Base-by-base conservation (phyloP, 352 stramenopile species). In the Phytophthora capsici region DNA sequence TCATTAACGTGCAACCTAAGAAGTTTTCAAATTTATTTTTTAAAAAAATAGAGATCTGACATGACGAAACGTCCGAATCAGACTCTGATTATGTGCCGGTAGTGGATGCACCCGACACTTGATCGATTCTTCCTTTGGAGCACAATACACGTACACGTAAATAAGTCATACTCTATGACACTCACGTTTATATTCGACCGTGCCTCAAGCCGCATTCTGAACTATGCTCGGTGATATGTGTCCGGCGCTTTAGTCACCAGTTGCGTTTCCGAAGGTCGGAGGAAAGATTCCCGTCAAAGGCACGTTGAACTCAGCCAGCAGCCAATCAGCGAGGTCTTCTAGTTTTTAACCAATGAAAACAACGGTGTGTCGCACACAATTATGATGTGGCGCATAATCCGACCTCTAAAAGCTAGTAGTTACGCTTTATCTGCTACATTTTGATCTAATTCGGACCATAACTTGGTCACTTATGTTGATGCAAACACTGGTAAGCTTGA, bases 391-490 rank as follows among this genome's bases (percentile, higher is more conserved):
- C 46, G 46, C 57, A 44, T 41, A 60, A 47, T 54, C 38, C 20
- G 14, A 3, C 1, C 4, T 51, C 26, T 48, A 46, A 53, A 44
- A n/a, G 4, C 2, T 17, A 26, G 20, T n/a, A 6, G 20, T 20
- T 46, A 36, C 20, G 4, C 9, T 8, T 48, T 55, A 55, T 32
- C 30, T 5, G 3, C 38, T 49, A 16, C 4, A 28, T 32, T 55
- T 49, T 46, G 4, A n/a, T 14, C 26, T 28, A 51, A 58, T 51
- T n/a, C 40, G 8, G 6, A 7, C 8, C 10, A 13, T 17, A 2
- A n/a, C 3, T 17, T 57, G 61, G 50, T 58, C 57, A 63, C 7
- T 0, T 54, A 14, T 62, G 66, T 70, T 69, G 66, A 70, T 66
- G 66, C 47, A 73, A 69, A 73, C 53, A 61, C 10, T 12, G 28